A percentile compares a stretch with the other conserved stretches of the same genome.
These are phyloP conservation scores for Penicillium sclerotiorum DNA, from an alignment of 2,329 filamentous ascomycete species.

Conservation along the genomic window DNA sequence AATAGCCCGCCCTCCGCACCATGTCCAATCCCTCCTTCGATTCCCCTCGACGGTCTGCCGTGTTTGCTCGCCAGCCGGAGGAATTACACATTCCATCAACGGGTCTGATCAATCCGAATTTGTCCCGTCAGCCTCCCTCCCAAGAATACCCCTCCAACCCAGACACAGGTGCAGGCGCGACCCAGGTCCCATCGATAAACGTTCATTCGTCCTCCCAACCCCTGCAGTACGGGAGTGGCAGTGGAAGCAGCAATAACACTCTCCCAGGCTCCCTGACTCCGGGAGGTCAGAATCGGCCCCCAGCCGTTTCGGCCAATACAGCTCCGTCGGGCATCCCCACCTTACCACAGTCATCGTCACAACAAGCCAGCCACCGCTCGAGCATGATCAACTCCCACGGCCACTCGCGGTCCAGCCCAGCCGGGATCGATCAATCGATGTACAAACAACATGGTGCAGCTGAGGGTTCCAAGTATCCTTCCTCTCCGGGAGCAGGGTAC, in stretches of 20 bases:
- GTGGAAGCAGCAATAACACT: conserved; percentile 40
- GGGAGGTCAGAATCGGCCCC: conserved; percentile 55
- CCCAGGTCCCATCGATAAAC: conserved; percentile 58
- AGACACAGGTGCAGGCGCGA: conserved; percentile 47
- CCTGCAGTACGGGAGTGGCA: conserved; percentile 49
- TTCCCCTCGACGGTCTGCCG: conserved; percentile 51
- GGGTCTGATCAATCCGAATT: conserved; percentile 40
- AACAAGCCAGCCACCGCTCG: conserved; percentile 60
- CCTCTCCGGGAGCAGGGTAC: conserved; percentile 47
- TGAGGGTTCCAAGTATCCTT: conserved; percentile 66
- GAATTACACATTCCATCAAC: conserved; percentile 58
- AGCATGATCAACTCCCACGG: conserved; percentile 68
- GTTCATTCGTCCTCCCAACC: conserved; percentile 58
- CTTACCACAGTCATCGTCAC: conserved; percentile 53
- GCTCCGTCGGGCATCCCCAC: conserved; percentile 61
- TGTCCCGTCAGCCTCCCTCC: conserved; percentile 44
- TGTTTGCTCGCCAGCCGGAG: conserved; percentile 55
- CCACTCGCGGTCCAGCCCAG: conserved; percentile 85
- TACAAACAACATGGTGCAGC: conserved; percentile 67
- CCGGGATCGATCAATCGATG: conserved; percentile 61
- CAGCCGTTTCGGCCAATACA: conserved; percentile 57
- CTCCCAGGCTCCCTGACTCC: conserved; percentile 66
- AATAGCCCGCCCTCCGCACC: conserved; percentile 20
- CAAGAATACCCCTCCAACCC: conserved; percentile 52
- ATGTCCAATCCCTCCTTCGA: conserved; percentile 55